Conservation (phyloP, 2,329 filamentous ascomycete genomes). For the Scytalidium lignicola region DNA sequence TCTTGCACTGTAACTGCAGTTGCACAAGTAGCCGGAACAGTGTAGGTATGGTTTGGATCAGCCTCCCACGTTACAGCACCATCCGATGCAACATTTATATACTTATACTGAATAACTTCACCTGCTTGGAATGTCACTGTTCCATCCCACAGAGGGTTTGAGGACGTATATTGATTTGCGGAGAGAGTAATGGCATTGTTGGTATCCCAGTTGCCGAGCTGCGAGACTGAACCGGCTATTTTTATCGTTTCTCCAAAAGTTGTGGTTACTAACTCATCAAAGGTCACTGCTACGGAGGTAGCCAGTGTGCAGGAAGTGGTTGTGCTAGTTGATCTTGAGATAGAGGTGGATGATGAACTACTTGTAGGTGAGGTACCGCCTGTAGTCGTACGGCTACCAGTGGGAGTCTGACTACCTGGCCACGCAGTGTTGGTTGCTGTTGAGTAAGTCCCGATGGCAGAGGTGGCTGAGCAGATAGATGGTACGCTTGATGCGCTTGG, state of each 20-base stretch:
- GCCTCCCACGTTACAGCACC: conserved; percentile 58
- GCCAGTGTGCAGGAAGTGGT: conserved; percentile 31
- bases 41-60: conserved; percentile 27
- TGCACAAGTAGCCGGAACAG: conserved; percentile 11
- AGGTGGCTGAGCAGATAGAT: conserved; percentile 40
- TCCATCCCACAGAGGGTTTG: conserved; percentile 55
- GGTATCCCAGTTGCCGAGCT: conserved; percentile 59
- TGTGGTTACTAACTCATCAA: conserved; percentile 53
- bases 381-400: conserved; percentile 5
- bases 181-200: conserved; percentile 48
- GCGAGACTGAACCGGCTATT: conserved; percentile 51
- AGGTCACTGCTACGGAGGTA: conserved; percentile 52
- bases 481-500: conserved; percentile 43
- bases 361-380: conserved; percentile 7
- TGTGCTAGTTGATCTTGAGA: conserved; percentile 1
- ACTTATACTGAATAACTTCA: conserved; percentile 60
- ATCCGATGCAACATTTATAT: conserved; percentile 50
- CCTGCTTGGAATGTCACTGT: conserved; percentile 51
- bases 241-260: conserved; percentile 58
- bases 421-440: conserved; percentile 37
- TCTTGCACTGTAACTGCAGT: conserved; percentile 10
- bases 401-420: conserved; percentile 34
- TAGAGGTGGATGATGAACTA: conserved; percentile 7
- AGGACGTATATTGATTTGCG: conserved; percentile 52
- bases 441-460: conserved; percentile 47